Conservation (phyloP, 495 filamentous ascomycete genomes). For the Ramalina intermedia region DNA sequence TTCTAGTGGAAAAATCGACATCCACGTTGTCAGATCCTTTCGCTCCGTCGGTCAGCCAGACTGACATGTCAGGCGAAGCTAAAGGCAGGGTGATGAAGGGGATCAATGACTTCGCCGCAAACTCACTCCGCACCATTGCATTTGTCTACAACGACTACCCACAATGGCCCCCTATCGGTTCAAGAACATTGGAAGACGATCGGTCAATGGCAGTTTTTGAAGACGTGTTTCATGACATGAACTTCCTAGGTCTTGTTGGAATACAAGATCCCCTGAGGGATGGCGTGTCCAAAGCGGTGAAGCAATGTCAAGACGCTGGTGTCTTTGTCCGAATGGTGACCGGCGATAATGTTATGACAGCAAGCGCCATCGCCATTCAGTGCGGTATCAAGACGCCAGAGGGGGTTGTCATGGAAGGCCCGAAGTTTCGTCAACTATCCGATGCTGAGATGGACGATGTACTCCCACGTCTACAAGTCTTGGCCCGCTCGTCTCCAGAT, state of each 20-base stretch:
- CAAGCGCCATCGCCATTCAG: conserved; percentile 65
- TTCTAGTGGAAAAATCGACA: conserved; percentile 40
- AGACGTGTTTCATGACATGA: conserved; percentile 43
- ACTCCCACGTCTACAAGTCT: conserved; percentile 63
- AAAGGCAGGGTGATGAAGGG: conserved; percentile 21
- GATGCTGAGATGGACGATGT: conserved; percentile 55
- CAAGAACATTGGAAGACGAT: conserved; percentile 34
- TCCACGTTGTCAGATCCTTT: conserved; percentile 25
- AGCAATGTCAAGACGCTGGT: conserved; percentile 58
- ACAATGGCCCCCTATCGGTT: conserved; percentile 41
- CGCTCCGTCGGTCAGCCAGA: conserved; percentile 22
- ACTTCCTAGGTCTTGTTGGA: conserved; percentile 46
- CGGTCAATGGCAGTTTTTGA: conserved; percentile 38
- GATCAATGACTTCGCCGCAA: conserved; percentile 41
- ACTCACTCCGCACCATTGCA: conserved; percentile 49
- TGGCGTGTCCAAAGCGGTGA: conserved; percentile 64
- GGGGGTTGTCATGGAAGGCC: conserved; percentile 70
- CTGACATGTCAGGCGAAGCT: conserved; percentile 22
- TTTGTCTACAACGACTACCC: conserved; percentile 49
- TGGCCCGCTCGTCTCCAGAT: conserved; percentile 76
- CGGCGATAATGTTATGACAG: conserved; percentile 71
- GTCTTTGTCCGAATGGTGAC: conserved; percentile 86
- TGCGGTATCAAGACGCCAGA: conserved; percentile 70
- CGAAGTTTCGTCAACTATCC: conserved; percentile 63
- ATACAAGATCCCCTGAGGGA: conserved; percentile 56